Base-by-base conservation (phyloP, 768 basidiomycete genomes). In the Mycena indigotica region DNA sequence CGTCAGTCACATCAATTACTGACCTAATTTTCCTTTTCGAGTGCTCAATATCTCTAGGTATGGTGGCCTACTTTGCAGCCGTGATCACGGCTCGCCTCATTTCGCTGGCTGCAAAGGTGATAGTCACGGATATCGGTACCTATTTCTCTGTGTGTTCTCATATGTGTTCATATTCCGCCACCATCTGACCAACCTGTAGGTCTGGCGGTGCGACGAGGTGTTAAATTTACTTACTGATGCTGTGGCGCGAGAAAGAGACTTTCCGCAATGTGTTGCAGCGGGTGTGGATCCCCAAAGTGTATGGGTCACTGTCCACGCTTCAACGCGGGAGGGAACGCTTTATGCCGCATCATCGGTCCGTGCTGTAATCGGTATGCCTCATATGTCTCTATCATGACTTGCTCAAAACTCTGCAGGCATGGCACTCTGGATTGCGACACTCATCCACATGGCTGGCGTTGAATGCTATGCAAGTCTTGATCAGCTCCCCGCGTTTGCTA, bases 201-300 rank as follows among this genome's bases (percentile, higher is more conserved):
- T 69, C 15, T 70, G 66, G 66, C 56, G 69, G 49, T 70, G 69
- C 52, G 67, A 68, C 30, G 67, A 70, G 49, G 48, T 67, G 5
- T 26, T 69, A 25, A 52, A 60, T 28, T 49, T 68, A 5, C 25
- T 65, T 24, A 52, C 21, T 15, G 58, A 68, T 50, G 25, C 29
- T 6, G 39, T 28, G 8, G 52, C 53, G 3, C 13, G 57, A 1
- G 39, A 55, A 35, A 30, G 44, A 17, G 10, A 30, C 17, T 70
- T 53, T 52, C 67, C 69, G 2, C 61, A 66, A 53, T 70, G 69
- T 50, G 50, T 58, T 40, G 53, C 59, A 25, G 26, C 25, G 0
- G 58, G 55, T 25, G 55, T 60, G 28, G 52, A 61, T 30, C 54
- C 60, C 13, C 21, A 53, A 4, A 48, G 55, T 3, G 55, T 66